Base-by-base conservation (phyloP, 805 yeast genomes). In the Kodamaea leandrae region DNA sequence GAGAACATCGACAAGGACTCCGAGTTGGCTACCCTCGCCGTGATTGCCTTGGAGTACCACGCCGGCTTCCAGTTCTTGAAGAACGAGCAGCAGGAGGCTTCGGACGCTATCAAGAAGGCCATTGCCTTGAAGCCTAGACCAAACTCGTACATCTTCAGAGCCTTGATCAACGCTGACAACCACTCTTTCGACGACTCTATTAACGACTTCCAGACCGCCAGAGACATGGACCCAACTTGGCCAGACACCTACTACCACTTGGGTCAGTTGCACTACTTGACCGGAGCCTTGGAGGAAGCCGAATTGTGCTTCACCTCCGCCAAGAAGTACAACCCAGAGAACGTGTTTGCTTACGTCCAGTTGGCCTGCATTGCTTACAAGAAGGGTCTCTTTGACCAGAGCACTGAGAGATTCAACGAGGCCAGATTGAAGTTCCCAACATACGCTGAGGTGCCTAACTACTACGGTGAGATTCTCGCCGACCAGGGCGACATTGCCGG, bases 161-260 rank as follows among this genome's bases (percentile, higher is more conserved):
- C 95, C 32, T 73, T 88, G 55, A 77, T 89, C 51, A 74, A 77
- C 59, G 90, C 96, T 50, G 99, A 93, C 68, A 77, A 77, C 53
- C 82, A 83, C 46, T 74, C 80, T 28, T 70, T 74, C 42, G 66
- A 68, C 14, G 83, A 77, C 47, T 82, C 95, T 37, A 55, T 66
- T 21, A 63, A 67, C 35, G 85, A 82, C 64, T 89, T 93, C 57
- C 77, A 78, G 39, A 67, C 72, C 40, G 98, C 97, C 15, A 71
- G 80, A 45, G 68, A 72, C 45, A 58, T 84, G 47, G 82, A 86
- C 57, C 79, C 91, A 37, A 67, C 77, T 17, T 78, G 81, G 55
- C 81, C 93, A 24, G 96, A 93, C 58, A 78, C 84, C 51, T 86
- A 82, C 72, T 93, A 93, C 73, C 99, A 93, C 68, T 81, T 84